A percentile compares a stretch with the other conserved stretches of the same genome.
These are phyloP conservation scores for Desmodesmus armatus DNA, from an alignment of 139 green algal genomes.

Conservation along the genomic window DNA sequence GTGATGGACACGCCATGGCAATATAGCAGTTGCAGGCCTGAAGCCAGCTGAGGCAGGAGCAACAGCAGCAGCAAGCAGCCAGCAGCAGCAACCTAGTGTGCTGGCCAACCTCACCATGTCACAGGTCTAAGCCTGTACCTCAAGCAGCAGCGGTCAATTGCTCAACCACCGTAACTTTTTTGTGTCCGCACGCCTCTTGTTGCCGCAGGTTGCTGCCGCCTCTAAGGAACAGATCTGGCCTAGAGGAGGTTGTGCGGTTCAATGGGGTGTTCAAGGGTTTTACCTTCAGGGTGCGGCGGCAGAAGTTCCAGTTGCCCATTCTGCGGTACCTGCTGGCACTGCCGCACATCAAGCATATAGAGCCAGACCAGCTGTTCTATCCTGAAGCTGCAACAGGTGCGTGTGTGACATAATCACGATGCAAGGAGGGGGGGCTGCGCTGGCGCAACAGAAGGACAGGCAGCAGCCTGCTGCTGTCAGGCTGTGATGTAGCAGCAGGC, in stretches of 20 bases:
- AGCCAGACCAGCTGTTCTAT: constrained; percentile 49
- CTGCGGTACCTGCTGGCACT: constrained; percentile 24
- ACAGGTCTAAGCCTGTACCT: too few species aligned
- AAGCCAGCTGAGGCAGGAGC: background rate
- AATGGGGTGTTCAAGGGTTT: constrained; percentile 47
- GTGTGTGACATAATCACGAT: background rate
- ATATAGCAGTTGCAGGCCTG: background rate
- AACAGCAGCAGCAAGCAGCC: background rate
- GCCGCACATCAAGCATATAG: constrained; percentile 25
- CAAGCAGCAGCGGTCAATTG: too few species aligned
- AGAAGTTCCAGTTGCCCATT: background rate
- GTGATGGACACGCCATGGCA: too few species aligned
- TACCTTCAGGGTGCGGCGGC: constrained; percentile 10
- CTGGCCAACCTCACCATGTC: background rate
- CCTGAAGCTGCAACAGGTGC: constrained; percentile 28
- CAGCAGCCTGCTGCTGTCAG: too few species aligned
- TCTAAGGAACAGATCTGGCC: constrained; percentile 2
- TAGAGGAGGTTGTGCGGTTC: constrained; percentile 36
- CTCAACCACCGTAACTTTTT: background rate
- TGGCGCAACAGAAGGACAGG: background rate
- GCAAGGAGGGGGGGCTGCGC: background rate
- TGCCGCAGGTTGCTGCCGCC: constrained; percentile 17
- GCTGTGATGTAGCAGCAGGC: background rate
- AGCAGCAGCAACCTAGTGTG: background rate
- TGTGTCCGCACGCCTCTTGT: too few species aligned